Conservation (phyloP, 139 green algal genomes). For the Coccomyxa sp. region DNA sequence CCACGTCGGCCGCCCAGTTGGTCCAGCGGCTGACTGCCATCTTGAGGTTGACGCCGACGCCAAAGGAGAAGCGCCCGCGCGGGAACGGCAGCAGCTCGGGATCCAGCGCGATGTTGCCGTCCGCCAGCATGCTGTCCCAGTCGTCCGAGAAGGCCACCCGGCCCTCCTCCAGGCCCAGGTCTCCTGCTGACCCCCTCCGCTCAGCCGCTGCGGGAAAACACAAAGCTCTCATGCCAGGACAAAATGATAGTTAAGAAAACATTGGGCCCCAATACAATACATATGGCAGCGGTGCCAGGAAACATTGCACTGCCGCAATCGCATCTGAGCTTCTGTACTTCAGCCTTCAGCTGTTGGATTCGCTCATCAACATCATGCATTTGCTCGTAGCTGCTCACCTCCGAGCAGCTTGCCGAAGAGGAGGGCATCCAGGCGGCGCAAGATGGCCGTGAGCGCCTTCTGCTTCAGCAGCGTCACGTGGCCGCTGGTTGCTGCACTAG, state of each 20-base stretch:
- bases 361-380: no score
- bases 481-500: slow-evolving; percentile 13
- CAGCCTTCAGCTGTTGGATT: no score
- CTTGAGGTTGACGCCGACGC: slow-evolving; percentile 68
- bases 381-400: slow-evolving; percentile 10
- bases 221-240: no score
- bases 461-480: slow-evolving; percentile 50
- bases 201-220: no score
- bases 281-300: no score
- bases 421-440: slow-evolving; percentile 62
- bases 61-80: slow-evolving; percentile 59
- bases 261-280: no score
- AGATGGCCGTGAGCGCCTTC: slow-evolving; percentile 54
- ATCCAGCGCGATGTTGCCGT: slow-evolving; percentile 40
- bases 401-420: slow-evolving; percentile 56
- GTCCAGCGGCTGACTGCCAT: slow-evolving; percentile 52
- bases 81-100: slow-evolving; percentile 57
- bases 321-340: no score
- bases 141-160: slow-evolving; percentile 6
- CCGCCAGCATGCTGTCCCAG: not conserved
- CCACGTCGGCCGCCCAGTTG: slow-evolving; percentile 37
- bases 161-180: no score
- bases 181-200: no score
- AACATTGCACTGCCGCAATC: no score
- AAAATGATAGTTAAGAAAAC: no score